A percentile compares a stretch with the other conserved stretches of the same genome.
These are phyloP conservation scores for Crucihimalaya himalaica DNA, from an alignment of 345 rosid species.

Conservation along the genomic window DNA sequence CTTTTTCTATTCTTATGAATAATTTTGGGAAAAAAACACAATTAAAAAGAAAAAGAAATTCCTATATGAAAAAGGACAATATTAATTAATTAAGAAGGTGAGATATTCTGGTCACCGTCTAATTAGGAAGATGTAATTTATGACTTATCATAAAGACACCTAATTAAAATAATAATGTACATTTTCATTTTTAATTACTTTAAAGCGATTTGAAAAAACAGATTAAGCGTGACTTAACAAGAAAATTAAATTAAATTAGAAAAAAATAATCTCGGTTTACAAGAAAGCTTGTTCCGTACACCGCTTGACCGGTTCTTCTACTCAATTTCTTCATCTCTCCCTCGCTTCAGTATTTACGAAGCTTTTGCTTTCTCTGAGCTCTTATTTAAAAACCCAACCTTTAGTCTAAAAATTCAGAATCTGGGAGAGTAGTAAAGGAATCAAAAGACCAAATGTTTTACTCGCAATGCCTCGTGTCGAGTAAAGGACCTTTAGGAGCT, in stretches of 20 bases:
- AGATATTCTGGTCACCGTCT: not conserved
- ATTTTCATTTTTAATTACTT: not conserved
- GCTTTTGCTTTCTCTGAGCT: not conserved
- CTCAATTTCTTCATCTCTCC: constrained; percentile 13
- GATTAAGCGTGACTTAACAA: constrained; percentile 16
- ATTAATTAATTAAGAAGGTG: not conserved
- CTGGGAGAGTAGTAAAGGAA: not conserved
- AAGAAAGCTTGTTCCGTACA: constrained; percentile 41
- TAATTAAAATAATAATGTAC: not conserved
- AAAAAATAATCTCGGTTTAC: not conserved
- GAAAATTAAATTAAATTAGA: not conserved
- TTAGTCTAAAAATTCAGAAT: not conserved
- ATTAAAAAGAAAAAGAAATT: not conserved
- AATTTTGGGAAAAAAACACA: not conserved
- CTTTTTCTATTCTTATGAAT: not conserved
- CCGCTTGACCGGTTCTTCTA: constrained; percentile 41
- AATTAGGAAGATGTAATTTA: not conserved
- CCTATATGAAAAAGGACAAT: not conserved
- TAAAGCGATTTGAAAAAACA: not conserved
- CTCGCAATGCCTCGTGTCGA: constrained; percentile 59
- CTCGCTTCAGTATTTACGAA: constrained; percentile 32
- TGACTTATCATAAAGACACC: not conserved
- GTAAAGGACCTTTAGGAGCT: constrained; percentile 67
- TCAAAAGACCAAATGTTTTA: constrained; percentile 47
- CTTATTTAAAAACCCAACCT: not conserved